Conservation (phyloP, 139 green algal species). For the Mychonastes homosphaera region DNA sequence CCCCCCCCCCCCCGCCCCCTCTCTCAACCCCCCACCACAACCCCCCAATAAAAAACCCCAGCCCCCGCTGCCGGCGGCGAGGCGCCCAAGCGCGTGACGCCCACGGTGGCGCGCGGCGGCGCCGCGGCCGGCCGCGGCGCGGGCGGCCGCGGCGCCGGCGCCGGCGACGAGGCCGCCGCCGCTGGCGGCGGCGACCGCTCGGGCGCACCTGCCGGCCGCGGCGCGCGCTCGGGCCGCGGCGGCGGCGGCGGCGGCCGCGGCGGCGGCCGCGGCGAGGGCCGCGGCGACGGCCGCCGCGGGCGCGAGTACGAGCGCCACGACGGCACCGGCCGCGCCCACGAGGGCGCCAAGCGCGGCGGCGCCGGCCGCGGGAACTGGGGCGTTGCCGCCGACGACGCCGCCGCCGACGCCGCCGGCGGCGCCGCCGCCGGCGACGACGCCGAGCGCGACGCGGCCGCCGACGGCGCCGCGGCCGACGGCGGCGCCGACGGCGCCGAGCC, state of each 20-base stretch:
- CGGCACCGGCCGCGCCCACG: slow-evolving; percentile 63
- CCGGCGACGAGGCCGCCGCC: slow-evolving; percentile 2
- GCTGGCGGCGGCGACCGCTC: slow-evolving; percentile 12
- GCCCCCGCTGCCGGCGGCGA: no score
- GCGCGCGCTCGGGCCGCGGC: slow-evolving; percentile 15
- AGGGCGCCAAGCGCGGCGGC: slow-evolving; percentile 68
- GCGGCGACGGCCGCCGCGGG: slow-evolving; percentile 23
- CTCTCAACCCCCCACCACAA: no score
- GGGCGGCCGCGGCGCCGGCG: neutral
- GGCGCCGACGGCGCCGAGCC: slow-evolving; percentile 24
- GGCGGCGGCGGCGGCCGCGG: slow-evolving; percentile 25
- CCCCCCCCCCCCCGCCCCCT: no score
- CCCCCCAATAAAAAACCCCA: no score
- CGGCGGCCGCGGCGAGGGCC: slow-evolving; percentile 21
- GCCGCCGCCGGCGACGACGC: slow-evolving; percentile 7
- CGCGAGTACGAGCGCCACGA: slow-evolving; percentile 74
- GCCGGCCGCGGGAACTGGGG: slow-evolving; percentile 73
- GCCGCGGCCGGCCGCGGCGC: neutral
- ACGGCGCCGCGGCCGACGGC: slow-evolving; percentile 15
- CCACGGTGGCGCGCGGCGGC: neutral
- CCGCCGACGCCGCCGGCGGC: no score
- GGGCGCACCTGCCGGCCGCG: slow-evolving; percentile 6
- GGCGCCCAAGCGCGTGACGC: neutral
- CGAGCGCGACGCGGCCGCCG: slow-evolving; percentile 15
- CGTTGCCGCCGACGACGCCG: slow-evolving; percentile 49